Conservation (phyloP, 2,329 filamentous ascomycete species). For the Penicillium sp. region DNA sequence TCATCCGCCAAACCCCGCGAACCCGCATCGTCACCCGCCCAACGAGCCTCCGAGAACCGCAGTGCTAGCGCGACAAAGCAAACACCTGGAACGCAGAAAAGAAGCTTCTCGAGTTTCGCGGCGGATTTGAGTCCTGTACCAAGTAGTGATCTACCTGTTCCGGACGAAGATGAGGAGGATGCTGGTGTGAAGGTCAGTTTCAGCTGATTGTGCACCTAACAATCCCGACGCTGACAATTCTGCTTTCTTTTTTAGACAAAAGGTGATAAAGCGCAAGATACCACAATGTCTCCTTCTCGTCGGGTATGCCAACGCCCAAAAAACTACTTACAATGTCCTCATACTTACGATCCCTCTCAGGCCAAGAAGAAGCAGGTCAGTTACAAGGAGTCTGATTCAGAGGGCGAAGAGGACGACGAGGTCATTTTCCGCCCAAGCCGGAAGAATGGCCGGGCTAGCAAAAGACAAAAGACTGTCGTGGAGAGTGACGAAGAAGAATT, state of each 20-base stretch:
- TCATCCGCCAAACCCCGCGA: constrained; percentile 30
- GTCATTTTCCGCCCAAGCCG: constrained; percentile 64
- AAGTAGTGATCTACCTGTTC: constrained; percentile 73
- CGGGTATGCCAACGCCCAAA: constrained; percentile 57
- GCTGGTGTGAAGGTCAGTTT: constrained; percentile 39
- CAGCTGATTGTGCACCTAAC: neutral
- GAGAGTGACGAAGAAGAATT: constrained; percentile 71
- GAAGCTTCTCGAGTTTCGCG: constrained; percentile 38
- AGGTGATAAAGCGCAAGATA: constrained; percentile 37
- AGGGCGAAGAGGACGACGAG: constrained; percentile 68
- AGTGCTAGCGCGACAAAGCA: constrained; percentile 30
- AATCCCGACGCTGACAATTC: constrained; percentile 1
- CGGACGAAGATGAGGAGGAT: constrained; percentile 61
- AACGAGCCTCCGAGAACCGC: constrained; percentile 34
- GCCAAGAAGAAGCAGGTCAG: constrained; percentile 63
- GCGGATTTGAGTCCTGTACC: constrained; percentile 69
- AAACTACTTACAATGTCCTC: neutral
- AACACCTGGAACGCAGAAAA: constrained; percentile 49
- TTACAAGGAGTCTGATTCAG: constrained; percentile 83
- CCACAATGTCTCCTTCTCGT: constrained; percentile 71
- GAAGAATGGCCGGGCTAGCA: constrained; percentile 49
- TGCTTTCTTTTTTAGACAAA: constrained; percentile 40
- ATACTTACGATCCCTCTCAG: constrained; percentile 1
- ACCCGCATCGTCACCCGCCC: constrained; percentile 39
- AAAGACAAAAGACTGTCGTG: constrained; percentile 63